Percentiles rank a stretch among this genome's conserved stretches.
phyloP scores from a whole-genome alignment of 2,329 filamentous ascomycete genomes.

The Exophiala bonariae region DNA sequence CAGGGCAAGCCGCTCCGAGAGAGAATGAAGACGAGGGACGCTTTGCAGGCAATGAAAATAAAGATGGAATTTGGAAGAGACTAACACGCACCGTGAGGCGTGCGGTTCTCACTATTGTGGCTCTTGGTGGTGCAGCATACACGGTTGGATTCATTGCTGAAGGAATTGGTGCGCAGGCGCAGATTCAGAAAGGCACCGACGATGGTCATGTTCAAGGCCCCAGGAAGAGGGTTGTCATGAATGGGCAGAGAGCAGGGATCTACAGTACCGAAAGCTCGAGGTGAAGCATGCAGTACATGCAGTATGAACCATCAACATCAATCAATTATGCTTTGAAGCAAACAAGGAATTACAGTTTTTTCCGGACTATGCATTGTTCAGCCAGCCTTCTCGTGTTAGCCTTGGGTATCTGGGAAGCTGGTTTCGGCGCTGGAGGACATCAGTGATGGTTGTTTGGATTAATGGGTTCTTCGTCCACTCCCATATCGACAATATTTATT shows the following conservation, averaged over 20 bases:
- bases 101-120: slow-evolving; percentile 14
- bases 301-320: too few species aligned
- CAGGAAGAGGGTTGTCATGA: slow-evolving; percentile 27
- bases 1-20: slow-evolving; percentile 5
- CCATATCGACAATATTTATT: too few species aligned
- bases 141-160: slow-evolving; percentile 26
- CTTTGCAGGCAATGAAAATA: background rate
- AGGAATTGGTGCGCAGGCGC: slow-evolving; percentile 22
- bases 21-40: background rate
- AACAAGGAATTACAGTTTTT: too few species aligned
- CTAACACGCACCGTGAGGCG: slow-evolving; percentile 12
- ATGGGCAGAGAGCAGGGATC: slow-evolving; percentile 24
- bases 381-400: too few species aligned
- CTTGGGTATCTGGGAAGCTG: too few species aligned
- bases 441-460: too few species aligned
- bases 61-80: slow-evolving; percentile 9
- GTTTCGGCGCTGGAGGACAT: too few species aligned
- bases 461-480: too few species aligned
- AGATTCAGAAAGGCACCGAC: slow-evolving; percentile 19
- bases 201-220: slow-evolving; percentile 17
- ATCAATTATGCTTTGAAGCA: too few species aligned
- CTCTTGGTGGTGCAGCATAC: slow-evolving; percentile 22
- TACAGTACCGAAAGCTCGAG: slow-evolving; percentile 29
- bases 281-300: too few species aligned
- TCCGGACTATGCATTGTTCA: too few species aligned